Conservation (phyloP, 129 eudicot species). For the Lactuca sativa region DNA sequence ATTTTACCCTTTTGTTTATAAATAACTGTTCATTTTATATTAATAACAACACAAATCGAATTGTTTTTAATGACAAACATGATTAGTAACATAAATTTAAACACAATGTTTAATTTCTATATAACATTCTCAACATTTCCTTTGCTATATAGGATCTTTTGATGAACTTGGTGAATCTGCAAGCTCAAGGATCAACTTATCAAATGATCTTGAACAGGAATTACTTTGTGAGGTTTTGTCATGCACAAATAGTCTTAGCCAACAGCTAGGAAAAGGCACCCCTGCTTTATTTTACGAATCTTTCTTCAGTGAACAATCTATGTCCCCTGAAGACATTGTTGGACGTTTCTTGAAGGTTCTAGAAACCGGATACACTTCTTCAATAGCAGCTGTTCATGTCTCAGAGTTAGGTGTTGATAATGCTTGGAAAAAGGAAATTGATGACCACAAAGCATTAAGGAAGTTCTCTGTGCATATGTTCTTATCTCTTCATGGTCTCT, state of each 20-base stretch:
- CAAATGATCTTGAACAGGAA: constrained; percentile 46
- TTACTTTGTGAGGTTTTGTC: constrained; percentile 62
- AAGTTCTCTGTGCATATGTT: constrained; percentile 68
- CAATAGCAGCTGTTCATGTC: constrained; percentile 49
- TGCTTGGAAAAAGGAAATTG: constrained; percentile 70
- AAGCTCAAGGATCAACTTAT: constrained; percentile 44
- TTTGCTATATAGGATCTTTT: constrained; percentile 50
- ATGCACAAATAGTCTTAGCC: constrained; percentile 62
- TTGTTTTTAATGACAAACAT: too few species aligned
- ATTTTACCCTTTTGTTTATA: too few species aligned
- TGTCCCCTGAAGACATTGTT: constrained; percentile 73
- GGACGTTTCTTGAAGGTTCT: constrained; percentile 66
- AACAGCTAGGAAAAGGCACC: constrained; percentile 78
- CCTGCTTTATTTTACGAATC: constrained; percentile 72
- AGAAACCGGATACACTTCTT: constrained; percentile 64
- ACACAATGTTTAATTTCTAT: not conserved
- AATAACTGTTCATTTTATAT: too few species aligned
- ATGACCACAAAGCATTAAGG: constrained; percentile 68
- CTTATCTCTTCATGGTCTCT: constrained; percentile 65
- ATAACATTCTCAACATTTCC: not conserved
- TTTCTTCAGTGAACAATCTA: constrained; percentile 46
- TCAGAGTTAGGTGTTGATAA: constrained; percentile 77
- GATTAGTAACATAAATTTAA: too few species aligned
- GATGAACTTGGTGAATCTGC: constrained; percentile 49
- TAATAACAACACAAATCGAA: too few species aligned